Conservation (phyloP, 1,284 basidiomycete genomes). For the Pseudozyma pruni region DNA sequence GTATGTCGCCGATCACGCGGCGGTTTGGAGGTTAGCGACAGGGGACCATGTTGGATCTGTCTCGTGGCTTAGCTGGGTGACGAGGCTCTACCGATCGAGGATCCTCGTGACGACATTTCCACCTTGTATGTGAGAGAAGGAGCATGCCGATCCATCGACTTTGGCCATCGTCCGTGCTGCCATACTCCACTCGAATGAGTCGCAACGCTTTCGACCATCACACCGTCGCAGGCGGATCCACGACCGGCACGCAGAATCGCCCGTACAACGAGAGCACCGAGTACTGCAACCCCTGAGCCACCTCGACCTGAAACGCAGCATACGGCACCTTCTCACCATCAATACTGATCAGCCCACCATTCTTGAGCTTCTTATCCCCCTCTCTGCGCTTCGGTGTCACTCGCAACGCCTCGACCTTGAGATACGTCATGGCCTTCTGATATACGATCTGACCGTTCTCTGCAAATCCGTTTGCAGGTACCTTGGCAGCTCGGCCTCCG, state of each 20-base stretch:
- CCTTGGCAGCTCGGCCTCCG: conserved; percentile 53
- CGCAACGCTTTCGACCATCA: no score
- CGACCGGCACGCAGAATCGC: conserved; percentile 37
- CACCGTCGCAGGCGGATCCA: conserved; percentile 27
- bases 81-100: no score
- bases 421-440: conserved; percentile 53
- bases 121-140: no score
- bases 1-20: no score
- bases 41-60: no score
- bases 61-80: no score
- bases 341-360: conserved; percentile 68
- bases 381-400: conserved; percentile 54
- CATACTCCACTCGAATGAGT: no score
- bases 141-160: no score
- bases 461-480: conserved; percentile 51
- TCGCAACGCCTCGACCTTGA: conserved; percentile 63
- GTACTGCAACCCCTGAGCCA: conserved; percentile 65
- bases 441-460: conserved; percentile 58
- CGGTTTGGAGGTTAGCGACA: no score
- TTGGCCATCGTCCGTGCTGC: no score
- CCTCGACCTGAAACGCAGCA: conserved; percentile 84
- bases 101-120: no score
- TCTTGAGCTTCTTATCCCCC: conserved; percentile 51
- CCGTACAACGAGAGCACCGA: conserved; percentile 48
- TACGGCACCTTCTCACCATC: conserved; percentile 88